Base-by-base conservation (phyloP, 495 filamentous ascomycete species). In the Glarea lozoyensis region DNA sequence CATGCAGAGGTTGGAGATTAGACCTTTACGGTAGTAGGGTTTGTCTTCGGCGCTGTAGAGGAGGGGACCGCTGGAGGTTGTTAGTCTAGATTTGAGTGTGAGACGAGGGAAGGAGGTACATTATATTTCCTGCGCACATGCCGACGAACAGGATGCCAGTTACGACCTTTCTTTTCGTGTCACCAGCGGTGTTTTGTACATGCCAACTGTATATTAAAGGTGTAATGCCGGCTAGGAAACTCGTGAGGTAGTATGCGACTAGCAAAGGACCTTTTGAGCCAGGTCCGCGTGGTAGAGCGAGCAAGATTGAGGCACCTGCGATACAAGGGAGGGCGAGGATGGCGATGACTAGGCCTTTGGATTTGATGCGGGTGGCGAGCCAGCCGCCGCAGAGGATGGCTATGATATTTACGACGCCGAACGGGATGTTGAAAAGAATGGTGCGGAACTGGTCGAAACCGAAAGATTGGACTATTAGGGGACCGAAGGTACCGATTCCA, bases 131-230 rank as follows among this genome's bases (percentile, higher is more conserved):
- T 37, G 68, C 68, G 42, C 68, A 74, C 40, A 75, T 71, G 6
- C 77, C 77, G 22, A 79, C 60, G 43, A 78, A 69, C 12, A 79
- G 53, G 10, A 78, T 64, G 39, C 62, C 73, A 10, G 75, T 79
- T 2, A 70, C 76, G 17, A 70, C 63, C 45, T 79, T 79, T 48
- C 72, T 70, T 60, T 81, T 81, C 4, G 77, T 79, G 45, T 81
- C 76, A 9, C 77, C 77, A 0, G 71, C 76, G 0, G 77, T 81
- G 52, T 81, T 81, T 46, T 66, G 73, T 0, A 73, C 69, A 1
- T 68, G 72, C 76, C 76, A 81, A 1, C 73, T 74, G 59, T 79
- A 79, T 40, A 81, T 74, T 42, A 81, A 53, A 1, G 77, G 77
- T 6, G 73, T 65, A 50, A 10, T 11, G 10, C 7, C 10, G n/a